phyloP scores from a whole-genome alignment of 495 filamentous ascomycete genomes.

The Alectoria sarmentosa region DNA sequence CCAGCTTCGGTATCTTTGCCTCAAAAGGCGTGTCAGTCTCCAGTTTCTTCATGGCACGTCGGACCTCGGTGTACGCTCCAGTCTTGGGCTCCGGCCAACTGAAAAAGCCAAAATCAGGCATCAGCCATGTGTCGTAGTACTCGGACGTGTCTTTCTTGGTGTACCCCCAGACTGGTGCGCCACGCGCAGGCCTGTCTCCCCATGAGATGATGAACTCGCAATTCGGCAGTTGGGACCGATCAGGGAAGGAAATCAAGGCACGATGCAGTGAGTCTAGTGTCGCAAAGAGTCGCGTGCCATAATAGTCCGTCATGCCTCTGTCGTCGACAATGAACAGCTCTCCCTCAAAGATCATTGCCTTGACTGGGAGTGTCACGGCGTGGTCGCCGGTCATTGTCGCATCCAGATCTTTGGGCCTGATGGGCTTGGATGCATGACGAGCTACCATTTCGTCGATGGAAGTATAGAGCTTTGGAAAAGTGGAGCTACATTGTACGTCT shows the following conservation, averaged over 20 bases:
- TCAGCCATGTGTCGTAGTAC: background rate
- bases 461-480: background rate
- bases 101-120: conserved; percentile 15
- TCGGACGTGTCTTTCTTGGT: background rate
- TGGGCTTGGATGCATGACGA: background rate
- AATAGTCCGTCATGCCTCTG: background rate
- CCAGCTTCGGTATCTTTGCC: background rate
- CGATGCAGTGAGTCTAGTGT: background rate
- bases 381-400: background rate
- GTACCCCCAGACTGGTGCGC: conserved; percentile 4
- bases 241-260: background rate
- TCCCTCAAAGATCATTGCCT: background rate
- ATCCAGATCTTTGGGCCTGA: background rate
- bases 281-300: background rate
- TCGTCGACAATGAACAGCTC: background rate
- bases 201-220: conserved; percentile 7
- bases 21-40: background rate
- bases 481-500: background rate
- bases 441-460: background rate
- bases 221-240: background rate
- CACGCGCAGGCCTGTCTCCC: background rate
- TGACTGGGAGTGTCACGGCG: background rate
- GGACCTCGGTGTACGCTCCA: conserved; percentile 1
- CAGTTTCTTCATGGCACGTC: background rate
- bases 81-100: conserved; percentile 12